Evolutionary conservation across 495 filamentous ascomycete genomes (phyloP), one percentile per base, ranked within the genome.

Genomic region (Xylaria castorea): DNA sequence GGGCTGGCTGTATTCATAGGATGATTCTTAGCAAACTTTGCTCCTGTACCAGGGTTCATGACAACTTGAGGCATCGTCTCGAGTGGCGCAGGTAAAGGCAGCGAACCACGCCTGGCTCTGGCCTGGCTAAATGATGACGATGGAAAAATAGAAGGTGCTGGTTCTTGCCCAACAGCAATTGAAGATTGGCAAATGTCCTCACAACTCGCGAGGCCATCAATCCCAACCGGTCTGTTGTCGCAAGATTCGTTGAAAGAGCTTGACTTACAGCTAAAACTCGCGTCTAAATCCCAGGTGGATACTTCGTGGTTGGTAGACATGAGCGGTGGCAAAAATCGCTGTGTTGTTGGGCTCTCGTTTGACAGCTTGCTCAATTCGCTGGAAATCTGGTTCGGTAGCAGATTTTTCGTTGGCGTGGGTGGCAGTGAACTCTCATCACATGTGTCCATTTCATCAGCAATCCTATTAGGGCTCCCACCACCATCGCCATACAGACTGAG

Each of bases 341-440:
- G 74, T 32, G 71, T 60, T 12, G 71, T 81, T 22, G 79, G 80
- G 57, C 77, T 80, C 38, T 79, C 78, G 40, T 71, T 73, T 27
- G 80, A 79, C 3, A 80, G 76, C 61, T 75, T 75, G 30, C 74
- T 74, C 25, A 76, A 61, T 34, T 60, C 72, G 70, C 61, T 75
- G 25, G 71, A 71, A 58, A 48, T 74, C 68, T 71, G 71, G 30
- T 64, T 71, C 42, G 73, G 18, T 74, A 71, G 30, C 72, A 79
- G 76, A 75, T 82, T 76, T 81, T 97, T 98, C 1, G 97, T 98
- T 3, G 96, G 96, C 14, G 96, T 99, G 12, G 95, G 94, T 30
- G 95, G 95, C 32, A 97, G 82, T 27, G 97, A 93, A 73, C 95
- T 93, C 48, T 85, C 87, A 57, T 74, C 66, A 73, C 72, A 68